phyloP scores from a whole-genome alignment of 768 basidiomycete species.

The Postia placenta region DNA sequence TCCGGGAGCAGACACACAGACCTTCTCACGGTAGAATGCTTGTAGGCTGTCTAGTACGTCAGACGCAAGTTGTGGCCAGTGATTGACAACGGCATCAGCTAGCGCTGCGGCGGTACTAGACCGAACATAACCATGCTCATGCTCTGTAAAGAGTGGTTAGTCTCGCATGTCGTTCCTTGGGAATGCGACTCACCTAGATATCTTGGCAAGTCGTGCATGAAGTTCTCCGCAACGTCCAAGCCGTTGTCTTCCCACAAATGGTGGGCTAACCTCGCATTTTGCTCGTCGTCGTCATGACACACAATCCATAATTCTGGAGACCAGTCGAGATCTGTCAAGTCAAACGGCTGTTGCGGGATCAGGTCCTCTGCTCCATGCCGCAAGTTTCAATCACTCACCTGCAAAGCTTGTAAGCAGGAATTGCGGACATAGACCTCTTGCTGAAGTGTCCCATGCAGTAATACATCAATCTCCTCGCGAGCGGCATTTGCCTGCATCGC shows the following conservation, averaged over 20 bases:
- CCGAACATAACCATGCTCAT: slow-evolving; percentile 78
- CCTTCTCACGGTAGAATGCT: slow-evolving; percentile 81
- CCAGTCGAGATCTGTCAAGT: slow-evolving; percentile 93
- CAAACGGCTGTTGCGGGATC: slow-evolving; percentile 63
- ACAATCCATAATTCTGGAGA: slow-evolving; percentile 84
- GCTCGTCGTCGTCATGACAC: slow-evolving; percentile 84
- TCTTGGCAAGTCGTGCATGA: slow-evolving; percentile 48
- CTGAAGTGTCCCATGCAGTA: slow-evolving; percentile 70
- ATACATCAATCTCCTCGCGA: slow-evolving; percentile 51
- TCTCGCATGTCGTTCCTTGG: background rate
- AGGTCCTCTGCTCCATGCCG: background rate
- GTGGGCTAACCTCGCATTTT: slow-evolving; percentile 75
- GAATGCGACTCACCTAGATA: slow-evolving; percentile 57
- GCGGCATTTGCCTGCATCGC: slow-evolving; percentile 65
- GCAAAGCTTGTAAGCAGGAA: slow-evolving; percentile 85
- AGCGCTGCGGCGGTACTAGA: slow-evolving; percentile 65
- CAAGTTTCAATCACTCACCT: slow-evolving; percentile 40
- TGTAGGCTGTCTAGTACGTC: slow-evolving; percentile 49
- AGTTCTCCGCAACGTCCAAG: slow-evolving; percentile 72
- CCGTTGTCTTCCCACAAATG: slow-evolving; percentile 96
- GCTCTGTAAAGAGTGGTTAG: slow-evolving; percentile 40
- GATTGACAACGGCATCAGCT: slow-evolving; percentile 60
- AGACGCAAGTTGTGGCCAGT: slow-evolving; percentile 55
- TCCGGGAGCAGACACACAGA: slow-evolving; percentile 20
- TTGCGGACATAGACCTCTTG: slow-evolving; percentile 86